Evolutionary conservation across 1,284 basidiomycete genomes (phyloP).

Genomic region (Cryptococcus wingfieldii): DNA sequence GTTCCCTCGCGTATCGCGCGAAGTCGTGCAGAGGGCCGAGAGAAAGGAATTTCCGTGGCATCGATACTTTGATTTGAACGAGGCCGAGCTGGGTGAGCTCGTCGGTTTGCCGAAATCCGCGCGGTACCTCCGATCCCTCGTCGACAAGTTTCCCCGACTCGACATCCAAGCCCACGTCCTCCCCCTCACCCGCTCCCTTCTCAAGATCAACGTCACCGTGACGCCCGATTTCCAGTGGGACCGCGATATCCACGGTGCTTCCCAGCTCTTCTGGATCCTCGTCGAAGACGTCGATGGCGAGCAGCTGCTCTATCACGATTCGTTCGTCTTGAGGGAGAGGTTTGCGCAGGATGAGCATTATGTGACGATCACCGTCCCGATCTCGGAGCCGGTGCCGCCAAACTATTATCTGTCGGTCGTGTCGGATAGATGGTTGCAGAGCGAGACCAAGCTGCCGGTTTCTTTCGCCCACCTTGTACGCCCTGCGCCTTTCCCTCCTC

Average conservation of each 20-base stretch:
- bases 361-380: conserved; percentile 88
- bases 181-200: conserved; percentile 81
- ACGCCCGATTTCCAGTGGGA: conserved; percentile 97
- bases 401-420: conserved; percentile 96
- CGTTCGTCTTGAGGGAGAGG: conserved; percentile 82
- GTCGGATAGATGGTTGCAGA: conserved; percentile 93
- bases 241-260: conserved; percentile 81
- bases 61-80: conserved; percentile 86
- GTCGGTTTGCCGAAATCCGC: conserved; percentile 91
- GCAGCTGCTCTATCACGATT: conserved; percentile 88
- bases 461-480: conserved; percentile 98
- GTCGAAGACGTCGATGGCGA: conserved; percentile 98
- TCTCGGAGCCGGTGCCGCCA: conserved; percentile 94
- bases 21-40: conserved; percentile 88
- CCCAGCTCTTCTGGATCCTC: conserved; percentile 86
- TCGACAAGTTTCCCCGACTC: conserved; percentile 93
- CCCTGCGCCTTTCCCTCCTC: conserved; percentile 92
- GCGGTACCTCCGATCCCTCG: conserved; percentile 84
- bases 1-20: conserved; percentile 64
- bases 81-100: conserved; percentile 86
- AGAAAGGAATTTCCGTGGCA: conserved; percentile 99
- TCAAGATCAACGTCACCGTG: conserved; percentile 85
- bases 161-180: conserved; percentile 91
- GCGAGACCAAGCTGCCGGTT: conserved; percentile 89
- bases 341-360: conserved; percentile 93